phyloP scores from a whole-genome alignment of 495 filamentous ascomycete species.

The Podospora conica region DNA sequence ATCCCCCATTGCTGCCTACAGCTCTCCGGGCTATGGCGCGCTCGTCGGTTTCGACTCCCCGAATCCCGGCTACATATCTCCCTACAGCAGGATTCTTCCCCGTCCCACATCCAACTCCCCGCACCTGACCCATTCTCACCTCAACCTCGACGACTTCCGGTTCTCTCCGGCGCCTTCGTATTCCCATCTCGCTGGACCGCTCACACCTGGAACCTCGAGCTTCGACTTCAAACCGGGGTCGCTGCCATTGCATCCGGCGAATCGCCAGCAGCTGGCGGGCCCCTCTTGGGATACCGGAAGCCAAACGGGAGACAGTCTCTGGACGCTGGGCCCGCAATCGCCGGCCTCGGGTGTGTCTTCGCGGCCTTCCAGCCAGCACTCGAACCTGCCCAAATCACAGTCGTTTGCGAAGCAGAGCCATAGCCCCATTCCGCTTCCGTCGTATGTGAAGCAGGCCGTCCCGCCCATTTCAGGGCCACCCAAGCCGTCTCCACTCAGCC shows the following conservation, averaged over 20 bases:
- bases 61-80: constrained; percentile 8
- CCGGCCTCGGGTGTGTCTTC: not conserved
- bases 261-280: constrained; percentile 37
- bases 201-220: constrained; percentile 6
- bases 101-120: constrained; percentile 3
- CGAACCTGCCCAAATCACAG: constrained; percentile 1
- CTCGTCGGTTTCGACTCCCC: not conserved
- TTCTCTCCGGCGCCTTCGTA: not conserved
- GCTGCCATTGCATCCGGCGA: constrained; percentile 40
- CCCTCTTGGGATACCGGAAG: constrained; percentile 17
- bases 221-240: constrained; percentile 15
- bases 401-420: constrained; percentile 26
- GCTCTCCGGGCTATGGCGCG: constrained; percentile 4
- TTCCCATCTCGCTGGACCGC: not conserved
- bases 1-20: not conserved
- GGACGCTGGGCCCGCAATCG: constrained; percentile 9
- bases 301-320: constrained; percentile 16
- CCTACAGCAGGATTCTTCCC: constrained; percentile 16
- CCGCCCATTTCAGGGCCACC: not conserved
- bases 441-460: constrained; percentile 23
- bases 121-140: not conserved
- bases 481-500: constrained; percentile 13
- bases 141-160: not conserved
- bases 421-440: constrained; percentile 29
- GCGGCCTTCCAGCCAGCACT: constrained; percentile 3